Base-by-base conservation (phyloP, 2,329 filamentous ascomycete genomes). In the Aspergillus spinulosporus region DNA sequence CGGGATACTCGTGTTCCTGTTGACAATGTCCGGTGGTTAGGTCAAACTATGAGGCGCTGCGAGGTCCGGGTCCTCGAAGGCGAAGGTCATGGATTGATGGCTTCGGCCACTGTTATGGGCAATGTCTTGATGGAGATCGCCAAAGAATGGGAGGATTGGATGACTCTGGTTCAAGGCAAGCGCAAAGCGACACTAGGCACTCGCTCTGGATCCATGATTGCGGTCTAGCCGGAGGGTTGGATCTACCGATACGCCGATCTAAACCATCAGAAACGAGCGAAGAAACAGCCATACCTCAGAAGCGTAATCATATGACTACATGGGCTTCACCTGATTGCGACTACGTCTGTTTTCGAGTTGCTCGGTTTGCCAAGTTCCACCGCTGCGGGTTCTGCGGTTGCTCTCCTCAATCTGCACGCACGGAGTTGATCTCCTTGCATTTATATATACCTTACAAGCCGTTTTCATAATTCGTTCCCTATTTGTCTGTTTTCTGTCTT, bases 41-140 rank as follows among this genome's bases (percentile, higher is more conserved):
- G 92, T 57, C 92, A 92, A 74, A 89, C 89, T 42, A 97, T 99
- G 92, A 86, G 89, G 31, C 82, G 90, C 47, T 97, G 93, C 72
- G 94, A 97, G 72, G 90, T 99, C 11, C 82, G 93, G 4, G 86
- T 97, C 4, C 80, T 99, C 2, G 89, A 96, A 63, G 91, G 90
- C 4, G 93, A 99, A 72, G 91, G 92, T 2, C 94, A 99, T 69
- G 93, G 94, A 0, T 78, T 99, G 26, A 99, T 99, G 94, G 94
- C 94, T 0, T 95, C 88, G 63, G 92, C 94, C 0, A 80, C 81
- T 11, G 93, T 97, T 44, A 99, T 99, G 94, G 90, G 91, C 43
- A 86, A 88, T 15, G 89, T 97, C n/a, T 78, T 99, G 36, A 93
- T 91, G 74, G 94, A 99, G 76, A 96, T 99, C 67, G 89, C 90